Percentiles rank a stretch among this genome's conserved stretches.
phyloP scores from a whole-genome alignment of 805 yeast species.

The Brettanomyces anomalus region DNA sequence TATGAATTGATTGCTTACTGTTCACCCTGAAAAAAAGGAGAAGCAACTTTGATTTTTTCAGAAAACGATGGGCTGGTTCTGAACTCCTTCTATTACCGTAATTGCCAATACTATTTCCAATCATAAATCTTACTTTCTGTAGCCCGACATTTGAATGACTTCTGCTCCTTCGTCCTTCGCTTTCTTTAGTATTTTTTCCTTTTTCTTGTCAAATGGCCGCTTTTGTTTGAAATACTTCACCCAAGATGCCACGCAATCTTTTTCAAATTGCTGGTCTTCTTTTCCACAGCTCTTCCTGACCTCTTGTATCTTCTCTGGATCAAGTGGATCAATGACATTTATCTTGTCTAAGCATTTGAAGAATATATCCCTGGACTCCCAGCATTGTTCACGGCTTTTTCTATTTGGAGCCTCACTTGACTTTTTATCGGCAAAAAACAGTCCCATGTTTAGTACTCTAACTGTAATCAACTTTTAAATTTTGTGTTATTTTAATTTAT shows the following conservation, averaged over 20 bases:
- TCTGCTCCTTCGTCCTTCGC: constrained; percentile 62
- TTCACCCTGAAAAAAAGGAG: too few relatives aligned
- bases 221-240: constrained; percentile 85
- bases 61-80: too few relatives aligned
- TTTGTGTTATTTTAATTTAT: too few relatives aligned
- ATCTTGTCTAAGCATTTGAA: constrained; percentile 67
- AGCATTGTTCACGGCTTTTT: constrained; percentile 65
- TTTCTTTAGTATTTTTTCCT: constrained; percentile 57
- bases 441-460: constrained; percentile 4
- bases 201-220: constrained; percentile 66
- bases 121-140: constrained; percentile 9
- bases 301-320: constrained; percentile 26
- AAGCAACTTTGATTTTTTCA: too few relatives aligned
- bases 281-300: constrained; percentile 50
- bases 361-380: constrained; percentile 80
- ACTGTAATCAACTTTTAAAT: too few relatives aligned
- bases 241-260: constrained; percentile 84
- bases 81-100: neutral
- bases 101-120: neutral
- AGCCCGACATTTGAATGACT: constrained; percentile 21
- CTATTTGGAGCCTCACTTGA: constrained; percentile 41
- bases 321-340: constrained; percentile 62
- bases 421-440: constrained; percentile 30
- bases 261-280: constrained; percentile 50
- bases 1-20: too few relatives aligned